Conservation (phyloP, 1,284 basidiomycete species). For the Leccinum fuscescens region DNA sequence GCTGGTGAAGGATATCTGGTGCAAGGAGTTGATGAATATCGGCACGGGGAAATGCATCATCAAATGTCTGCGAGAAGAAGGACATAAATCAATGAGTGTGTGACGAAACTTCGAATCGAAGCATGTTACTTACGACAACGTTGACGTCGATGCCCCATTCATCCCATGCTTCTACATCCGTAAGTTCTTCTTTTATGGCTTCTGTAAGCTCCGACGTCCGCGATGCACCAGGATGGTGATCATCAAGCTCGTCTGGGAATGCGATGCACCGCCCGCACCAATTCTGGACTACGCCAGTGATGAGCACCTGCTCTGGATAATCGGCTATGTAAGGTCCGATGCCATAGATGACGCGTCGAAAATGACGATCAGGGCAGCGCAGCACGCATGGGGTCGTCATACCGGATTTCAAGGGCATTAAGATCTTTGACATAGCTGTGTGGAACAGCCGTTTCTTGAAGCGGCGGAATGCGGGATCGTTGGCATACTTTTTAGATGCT, state of each 20-base stretch:
- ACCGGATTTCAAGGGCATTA: conserved; percentile 5
- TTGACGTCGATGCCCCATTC: neutral
- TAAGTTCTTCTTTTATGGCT: neutral
- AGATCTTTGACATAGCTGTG: conserved; percentile 7
- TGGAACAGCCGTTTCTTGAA: conserved; percentile 23
- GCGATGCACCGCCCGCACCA: conserved; percentile 23
- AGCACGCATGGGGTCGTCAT: conserved; percentile 17
- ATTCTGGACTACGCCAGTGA: conserved; percentile 17
- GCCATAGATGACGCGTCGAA: conserved; percentile 4
- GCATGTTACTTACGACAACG: neutral
- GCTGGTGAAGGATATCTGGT: neutral
- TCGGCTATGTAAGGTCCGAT: conserved; percentile 23
- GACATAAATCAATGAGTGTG: neutral
- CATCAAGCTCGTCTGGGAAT: neutral
- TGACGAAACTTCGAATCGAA: neutral
- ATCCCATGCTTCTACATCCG: neutral
- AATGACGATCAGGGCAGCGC: conserved; percentile 15
- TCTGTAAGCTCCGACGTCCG: neutral
- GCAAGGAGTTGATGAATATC: neutral
- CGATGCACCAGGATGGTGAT: neutral
- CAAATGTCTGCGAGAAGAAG: neutral
- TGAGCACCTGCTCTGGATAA: conserved; percentile 22
- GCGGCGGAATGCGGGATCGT: conserved; percentile 4
- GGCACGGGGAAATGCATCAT: neutral
- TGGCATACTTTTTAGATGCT: conserved; percentile 3